These are phyloP conservation scores for Tolypocladium pustulatum DNA, from an alignment of 2,329 filamentous ascomycete species.

Conservation along the genomic window DNA sequence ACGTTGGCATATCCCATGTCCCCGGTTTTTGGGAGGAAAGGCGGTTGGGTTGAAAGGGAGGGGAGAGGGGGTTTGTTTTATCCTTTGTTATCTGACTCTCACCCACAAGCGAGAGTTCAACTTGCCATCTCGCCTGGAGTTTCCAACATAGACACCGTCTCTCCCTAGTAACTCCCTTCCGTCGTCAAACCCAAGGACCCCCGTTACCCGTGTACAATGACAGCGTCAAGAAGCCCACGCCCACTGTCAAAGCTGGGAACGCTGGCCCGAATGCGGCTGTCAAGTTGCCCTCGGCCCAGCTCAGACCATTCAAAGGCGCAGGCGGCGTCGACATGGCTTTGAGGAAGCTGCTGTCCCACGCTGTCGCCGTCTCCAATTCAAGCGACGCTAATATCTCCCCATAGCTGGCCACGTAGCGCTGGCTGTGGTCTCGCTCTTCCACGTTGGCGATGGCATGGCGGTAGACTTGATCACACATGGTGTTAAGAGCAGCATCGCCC, in stretches of 20 bases:
- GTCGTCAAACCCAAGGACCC: background rate
- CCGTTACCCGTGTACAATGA: background rate
- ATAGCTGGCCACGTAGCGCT: background rate
- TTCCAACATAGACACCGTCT: no score
- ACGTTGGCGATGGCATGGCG: background rate
- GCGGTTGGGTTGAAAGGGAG: no score
- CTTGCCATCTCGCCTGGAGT: no score
- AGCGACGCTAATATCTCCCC: background rate
- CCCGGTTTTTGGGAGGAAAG: no score
- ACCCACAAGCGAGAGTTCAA: no score
- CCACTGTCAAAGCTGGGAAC: background rate
- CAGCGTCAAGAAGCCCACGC: background rate
- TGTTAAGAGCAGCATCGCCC: background rate
- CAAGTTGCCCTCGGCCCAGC: background rate
- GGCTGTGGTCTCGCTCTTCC: constrained; percentile 6
- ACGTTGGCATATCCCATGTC: no score
- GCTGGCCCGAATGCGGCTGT: background rate
- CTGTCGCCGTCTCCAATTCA: background rate
- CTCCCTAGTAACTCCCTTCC: no score
- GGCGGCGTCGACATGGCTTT: background rate
- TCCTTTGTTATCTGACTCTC: no score
- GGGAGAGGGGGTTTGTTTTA: no score
- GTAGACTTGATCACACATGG: background rate
- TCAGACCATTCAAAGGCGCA: background rate
- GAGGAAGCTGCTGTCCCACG: background rate